Conservation (phyloP, 2,329 filamentous ascomycete genomes). For the Neonectria magnoliae region DNA sequence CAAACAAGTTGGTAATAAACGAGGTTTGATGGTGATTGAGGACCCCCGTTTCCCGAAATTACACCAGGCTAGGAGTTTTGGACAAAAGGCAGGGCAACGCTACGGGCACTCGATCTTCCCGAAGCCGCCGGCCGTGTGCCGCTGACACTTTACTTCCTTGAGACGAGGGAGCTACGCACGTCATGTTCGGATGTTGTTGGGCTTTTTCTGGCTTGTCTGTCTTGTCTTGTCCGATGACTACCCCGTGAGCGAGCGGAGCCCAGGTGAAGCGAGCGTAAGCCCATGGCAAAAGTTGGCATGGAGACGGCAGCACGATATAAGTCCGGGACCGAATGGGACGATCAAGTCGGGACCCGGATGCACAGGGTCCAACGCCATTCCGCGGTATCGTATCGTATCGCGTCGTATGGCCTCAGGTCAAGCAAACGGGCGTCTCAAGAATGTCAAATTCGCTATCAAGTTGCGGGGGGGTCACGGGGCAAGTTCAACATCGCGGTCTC, state of each 20-base stretch:
- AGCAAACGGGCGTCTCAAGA: not conserved
- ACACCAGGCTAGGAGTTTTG: slow-evolving; percentile 8
- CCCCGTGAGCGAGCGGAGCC: not conserved
- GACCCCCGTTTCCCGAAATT: slow-evolving; percentile 34
- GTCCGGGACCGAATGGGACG: slow-evolving; percentile 25
- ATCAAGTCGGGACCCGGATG: slow-evolving; percentile 22
- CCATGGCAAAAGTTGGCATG: not conserved
- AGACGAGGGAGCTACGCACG: slow-evolving; percentile 10
- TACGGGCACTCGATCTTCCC: slow-evolving; percentile 34
- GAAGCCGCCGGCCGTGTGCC: slow-evolving; percentile 21
- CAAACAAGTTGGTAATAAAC: slow-evolving; percentile 2
- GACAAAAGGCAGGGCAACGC: slow-evolving; percentile 15
- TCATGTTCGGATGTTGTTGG: slow-evolving; percentile 13
- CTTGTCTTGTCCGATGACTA: not conserved
- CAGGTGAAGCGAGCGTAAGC: slow-evolving; percentile 5
- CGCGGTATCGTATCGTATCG: not conserved
- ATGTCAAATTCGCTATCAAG: slow-evolving; percentile 3
- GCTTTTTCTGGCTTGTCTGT: not conserved
- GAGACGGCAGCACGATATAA: slow-evolving; percentile 26
- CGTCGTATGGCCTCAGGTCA: not conserved
- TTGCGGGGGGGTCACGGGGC: slow-evolving; percentile 21
- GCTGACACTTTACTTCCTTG: slow-evolving; percentile 15
- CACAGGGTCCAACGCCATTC: slow-evolving; percentile 7
- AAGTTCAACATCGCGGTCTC: slow-evolving; percentile 24
- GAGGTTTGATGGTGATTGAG: not conserved